phyloP scores from a whole-genome alignment of 208 protist genomes.

The Acanthamoeba lenticulata region DNA sequence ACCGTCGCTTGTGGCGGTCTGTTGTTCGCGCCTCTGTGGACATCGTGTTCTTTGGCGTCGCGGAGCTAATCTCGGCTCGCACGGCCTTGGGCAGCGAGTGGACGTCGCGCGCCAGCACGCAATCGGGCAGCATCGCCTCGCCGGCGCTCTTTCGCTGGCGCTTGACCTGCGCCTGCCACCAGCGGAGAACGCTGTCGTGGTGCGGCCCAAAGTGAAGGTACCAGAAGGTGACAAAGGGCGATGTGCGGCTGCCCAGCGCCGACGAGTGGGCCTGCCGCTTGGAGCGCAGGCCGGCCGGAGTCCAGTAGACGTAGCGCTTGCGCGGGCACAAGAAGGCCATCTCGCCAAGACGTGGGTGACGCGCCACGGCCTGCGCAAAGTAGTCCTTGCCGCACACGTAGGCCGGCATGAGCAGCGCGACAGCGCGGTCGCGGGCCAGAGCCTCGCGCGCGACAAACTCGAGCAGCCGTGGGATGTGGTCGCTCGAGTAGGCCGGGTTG shows the following conservation, averaged over 20 bases:
- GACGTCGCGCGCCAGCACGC: neutral
- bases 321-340: constrained; percentile 19
- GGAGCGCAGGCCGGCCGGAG: neutral
- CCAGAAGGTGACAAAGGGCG: constrained; percentile 33
- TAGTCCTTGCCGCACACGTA: constrained; percentile 39
- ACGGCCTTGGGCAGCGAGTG: neutral
- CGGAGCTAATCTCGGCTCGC: neutral
- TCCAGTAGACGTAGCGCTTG: constrained; percentile 46
- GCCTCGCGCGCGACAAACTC: constrained; percentile 3
- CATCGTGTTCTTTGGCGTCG: neutral
- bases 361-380: neutral
- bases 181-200: neutral
- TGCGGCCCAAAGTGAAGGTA: neutral
- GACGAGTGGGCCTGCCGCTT: constrained; percentile 5
- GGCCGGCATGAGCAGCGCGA: constrained; percentile 12
- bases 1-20: neutral
- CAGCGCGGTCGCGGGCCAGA: neutral
- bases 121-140: neutral
- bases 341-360: neutral
- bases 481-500: constrained; percentile 30
- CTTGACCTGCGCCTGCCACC: neutral
- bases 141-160: neutral
- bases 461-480: constrained; percentile 22
- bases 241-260: neutral
- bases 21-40: neutral